Base-by-base conservation (phyloP, 768 basidiomycete species). In the Paxillus involutus region DNA sequence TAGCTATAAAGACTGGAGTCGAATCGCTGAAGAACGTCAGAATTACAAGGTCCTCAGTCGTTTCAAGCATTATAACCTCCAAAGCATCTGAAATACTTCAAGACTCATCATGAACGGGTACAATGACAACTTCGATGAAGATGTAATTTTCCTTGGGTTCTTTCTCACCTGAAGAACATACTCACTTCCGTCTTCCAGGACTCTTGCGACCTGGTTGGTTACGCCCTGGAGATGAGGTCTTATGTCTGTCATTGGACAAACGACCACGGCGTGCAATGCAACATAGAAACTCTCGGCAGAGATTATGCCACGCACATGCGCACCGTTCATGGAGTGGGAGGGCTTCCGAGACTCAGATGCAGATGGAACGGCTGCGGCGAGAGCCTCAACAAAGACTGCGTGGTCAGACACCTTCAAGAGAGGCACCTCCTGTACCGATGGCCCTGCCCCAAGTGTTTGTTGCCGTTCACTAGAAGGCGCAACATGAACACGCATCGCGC, bases 351-450 rank as follows among this genome's bases (percentile, higher is more conserved):
- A 46, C 33, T 50, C 12, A 2, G 7, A 7, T 68, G 66, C 35
- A 32, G 1, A 14, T 68, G 66, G 66, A 17, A 17, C 24, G 6
- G n/a, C 6, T 68, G 66, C 10, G 49, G 49, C 3, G 67, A 65
- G 0, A 17, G 2, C 6, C 46, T 68, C 4, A 60, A 9, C 6
- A 63, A 11, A 9, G 59, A 52, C 0, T 57, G 54, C 6, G 40
- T 69, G 17, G 49, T 56, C 5, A 41, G 69, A 1, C 67, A 69
- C 21, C 50, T 71, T 3, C 52, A 64, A 37, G 67, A 67, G 13
- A 57, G 1, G 6, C 69, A 69, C 39, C 58, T 71, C 6, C 49
- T 24, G 14, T 59, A 53, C 35, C 41, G 40, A 1, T 67, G 69
- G 64, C 58, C 67, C 0, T 69, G 67, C 24, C 55, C 62, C 1